Percentiles rank a stretch among this genome's conserved stretches.
These are phyloP conservation scores for Suhomyces wounanorum DNA, from an alignment of 1,139 yeast species.

Conservation along the genomic window DNA sequence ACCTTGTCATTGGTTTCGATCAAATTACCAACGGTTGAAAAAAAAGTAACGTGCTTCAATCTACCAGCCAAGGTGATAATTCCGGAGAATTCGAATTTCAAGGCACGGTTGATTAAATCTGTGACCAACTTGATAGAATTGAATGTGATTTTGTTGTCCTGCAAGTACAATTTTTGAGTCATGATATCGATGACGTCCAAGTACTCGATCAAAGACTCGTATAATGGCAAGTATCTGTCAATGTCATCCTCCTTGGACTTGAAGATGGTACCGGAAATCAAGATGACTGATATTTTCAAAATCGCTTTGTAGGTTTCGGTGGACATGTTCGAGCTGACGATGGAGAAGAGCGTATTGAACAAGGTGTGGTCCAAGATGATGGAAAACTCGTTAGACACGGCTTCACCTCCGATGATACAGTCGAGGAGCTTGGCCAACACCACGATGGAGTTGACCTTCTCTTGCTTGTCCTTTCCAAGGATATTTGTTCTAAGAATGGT, in stretches of 20 bases:
- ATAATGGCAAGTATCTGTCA: conserved; percentile 42
- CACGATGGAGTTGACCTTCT: conserved; percentile 54
- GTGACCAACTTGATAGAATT: conserved; percentile 50
- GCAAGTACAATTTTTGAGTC: conserved; percentile 42
- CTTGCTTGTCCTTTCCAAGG: conserved; percentile 51
- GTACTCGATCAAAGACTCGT: conserved; percentile 44
- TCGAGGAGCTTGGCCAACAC: conserved; percentile 56
- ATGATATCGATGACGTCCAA: conserved; percentile 46
- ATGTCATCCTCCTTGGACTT: conserved; percentile 35
- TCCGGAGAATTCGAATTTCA: conserved; percentile 41
- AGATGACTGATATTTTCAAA: conserved; percentile 45
- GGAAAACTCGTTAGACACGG: conserved; percentile 41
- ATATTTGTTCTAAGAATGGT: conserved; percentile 40
- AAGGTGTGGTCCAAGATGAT: conserved; percentile 43
- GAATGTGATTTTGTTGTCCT: conserved; percentile 47
- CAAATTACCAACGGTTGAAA: conserved; percentile 43
- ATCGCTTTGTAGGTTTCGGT: conserved; percentile 54
- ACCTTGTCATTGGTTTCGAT: conserved; percentile 42
- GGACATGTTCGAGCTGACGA: conserved; percentile 48
- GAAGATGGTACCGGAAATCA: conserved; percentile 49
- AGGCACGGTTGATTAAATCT: conserved; percentile 46
- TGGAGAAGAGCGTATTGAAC: conserved; percentile 46
- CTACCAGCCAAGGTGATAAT: conserved; percentile 48
- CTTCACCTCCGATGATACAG: conserved; percentile 41
- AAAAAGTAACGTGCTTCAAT: conserved; percentile 48